These are phyloP conservation scores for Boletus patriciae DNA, from an alignment of 768 basidiomycete genomes.

Conservation along the genomic window DNA sequence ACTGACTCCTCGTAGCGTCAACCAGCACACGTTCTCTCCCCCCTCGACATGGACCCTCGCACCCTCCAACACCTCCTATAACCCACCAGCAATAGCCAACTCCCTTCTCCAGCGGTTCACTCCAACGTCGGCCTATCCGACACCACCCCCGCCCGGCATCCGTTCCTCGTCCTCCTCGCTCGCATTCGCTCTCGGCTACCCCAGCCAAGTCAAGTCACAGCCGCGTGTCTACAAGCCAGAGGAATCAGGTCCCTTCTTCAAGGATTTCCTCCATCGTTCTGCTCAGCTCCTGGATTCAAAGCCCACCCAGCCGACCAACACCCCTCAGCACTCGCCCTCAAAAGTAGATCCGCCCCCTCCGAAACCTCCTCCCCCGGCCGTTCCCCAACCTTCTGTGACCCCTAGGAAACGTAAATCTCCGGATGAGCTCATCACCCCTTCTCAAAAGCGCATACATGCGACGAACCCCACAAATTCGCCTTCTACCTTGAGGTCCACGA, in stretches of 20 bases:
- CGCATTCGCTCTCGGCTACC: slow-evolving; percentile 66
- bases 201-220: slow-evolving; percentile 28
- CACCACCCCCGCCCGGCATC: slow-evolving; percentile 64
- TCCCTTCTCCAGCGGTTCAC: slow-evolving; percentile 62
- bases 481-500: slow-evolving; percentile 12
- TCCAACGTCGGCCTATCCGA: slow-evolving; percentile 67
- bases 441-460: slow-evolving; percentile 55
- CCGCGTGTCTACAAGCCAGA: slow-evolving; percentile 46
- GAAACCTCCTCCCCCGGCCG: slow-evolving; percentile 6
- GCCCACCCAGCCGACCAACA: slow-evolving; percentile 15
- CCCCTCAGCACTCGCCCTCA: slow-evolving; percentile 19
- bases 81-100: slow-evolving; percentile 58
- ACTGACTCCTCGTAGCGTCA: slow-evolving; percentile 15
- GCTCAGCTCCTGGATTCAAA: slow-evolving; percentile 47
- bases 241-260: slow-evolving; percentile 65
- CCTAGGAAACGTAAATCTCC: slow-evolving; percentile 72
- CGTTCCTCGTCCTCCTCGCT: slow-evolving; percentile 71
- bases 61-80: slow-evolving; percentile 50
- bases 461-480: slow-evolving; percentile 11
- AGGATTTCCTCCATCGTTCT: slow-evolving; percentile 51
- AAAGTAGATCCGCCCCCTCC: slow-evolving; percentile 17
- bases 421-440: slow-evolving; percentile 60
- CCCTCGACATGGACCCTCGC: slow-evolving; percentile 44
- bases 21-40: slow-evolving; percentile 31
- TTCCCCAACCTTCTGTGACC: slow-evolving; percentile 39